Base-by-base conservation (phyloP, 2,329 filamentous ascomycete genomes). In the Penicillium sp. region DNA sequence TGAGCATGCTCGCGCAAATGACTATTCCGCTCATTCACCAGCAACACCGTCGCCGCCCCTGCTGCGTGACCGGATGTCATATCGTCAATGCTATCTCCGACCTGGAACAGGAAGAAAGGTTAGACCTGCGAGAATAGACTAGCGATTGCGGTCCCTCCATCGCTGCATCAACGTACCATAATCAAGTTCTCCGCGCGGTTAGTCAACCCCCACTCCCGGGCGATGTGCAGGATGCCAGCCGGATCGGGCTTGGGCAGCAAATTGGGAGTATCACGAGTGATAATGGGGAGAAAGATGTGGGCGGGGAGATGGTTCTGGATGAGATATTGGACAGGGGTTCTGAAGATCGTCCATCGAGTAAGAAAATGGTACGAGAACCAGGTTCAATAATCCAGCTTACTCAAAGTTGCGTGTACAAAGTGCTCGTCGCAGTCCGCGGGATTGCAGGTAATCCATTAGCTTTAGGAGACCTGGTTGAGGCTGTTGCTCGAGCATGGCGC, bases 381-480 rank as follows among this genome's bases (percentile, higher is more conserved):
- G 14, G 22, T 19, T 9, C 5, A 22, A 35, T 56, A 47, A n/a
- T 11, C 37, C 35, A 11, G 72, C 78, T 47, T 74, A 83, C 80
- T 94, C 91, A 70, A 97, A 98, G 79, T 99, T 98, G 70, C 95
- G 85, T 2, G 95, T 98, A 78, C 93, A 97, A 63, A 98, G 92
- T 16, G 86, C 94, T 75, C 96, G 95, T 66, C 81, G 86, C 35
- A 97, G 74, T 6, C 78, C 75, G 31, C 83, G 83, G 6, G 77
- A 70, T 51, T 95, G 88, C 18, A 98, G 86, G 73, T 95, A 96
- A 57, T 85, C 78, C 90, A 98, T 96, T 53, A 99, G 82, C 31
- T 82, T 75, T 1, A 83, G 77, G 3, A 98, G 85, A 1, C 94
- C 94, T 0, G 91, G 88, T 74, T 97, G 94, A 2, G 94, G 88